phyloP scores from a whole-genome alignment of 495 filamentous ascomycete genomes.

The Penicillium diatomitis region DNA sequence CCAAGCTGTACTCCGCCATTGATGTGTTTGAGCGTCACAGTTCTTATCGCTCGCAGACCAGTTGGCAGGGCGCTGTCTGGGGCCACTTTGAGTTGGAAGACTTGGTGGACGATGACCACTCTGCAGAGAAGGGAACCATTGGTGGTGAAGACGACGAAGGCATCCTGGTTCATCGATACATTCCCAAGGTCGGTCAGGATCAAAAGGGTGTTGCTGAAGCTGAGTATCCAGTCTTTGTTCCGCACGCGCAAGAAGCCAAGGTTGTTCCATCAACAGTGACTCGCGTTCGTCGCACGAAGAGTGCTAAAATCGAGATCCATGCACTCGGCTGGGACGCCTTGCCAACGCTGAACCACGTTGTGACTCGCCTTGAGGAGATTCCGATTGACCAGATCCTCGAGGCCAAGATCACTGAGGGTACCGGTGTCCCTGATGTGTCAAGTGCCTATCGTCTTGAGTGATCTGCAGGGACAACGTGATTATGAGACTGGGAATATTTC shows the following conservation, averaged over 20 bases:
- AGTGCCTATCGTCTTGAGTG: constrained; percentile 34
- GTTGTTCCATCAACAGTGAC: constrained; percentile 24
- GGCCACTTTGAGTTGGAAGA: constrained; percentile 32
- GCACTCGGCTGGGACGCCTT: constrained; percentile 37
- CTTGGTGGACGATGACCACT: constrained; percentile 24
- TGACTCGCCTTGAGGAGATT: constrained; percentile 40
- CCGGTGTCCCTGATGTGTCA: constrained; percentile 39
- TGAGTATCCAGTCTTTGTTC: constrained; percentile 37
- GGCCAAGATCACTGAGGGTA: constrained; percentile 41
- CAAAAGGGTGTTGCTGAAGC: constrained; percentile 34
- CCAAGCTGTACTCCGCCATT: constrained; percentile 43
- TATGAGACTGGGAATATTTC: too few species aligned
- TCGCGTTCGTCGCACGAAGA: constrained; percentile 24
- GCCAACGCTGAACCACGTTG: constrained; percentile 48
- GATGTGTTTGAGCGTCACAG: constrained; percentile 28
- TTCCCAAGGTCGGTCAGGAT: constrained; percentile 35
- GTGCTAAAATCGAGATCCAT: constrained; percentile 36
- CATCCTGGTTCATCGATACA: constrained; percentile 36
- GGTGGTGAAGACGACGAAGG: constrained; percentile 27
- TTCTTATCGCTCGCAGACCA: constrained; percentile 30
- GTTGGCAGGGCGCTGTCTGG: constrained; percentile 41
- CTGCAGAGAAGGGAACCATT: constrained; percentile 18
- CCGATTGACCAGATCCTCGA: constrained; percentile 44
- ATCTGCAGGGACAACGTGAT: background rate
- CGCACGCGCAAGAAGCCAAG: constrained; percentile 27